Conservation (phyloP, 371 early-diverging fungal genomes). For the Mucor circinelloides region DNA sequence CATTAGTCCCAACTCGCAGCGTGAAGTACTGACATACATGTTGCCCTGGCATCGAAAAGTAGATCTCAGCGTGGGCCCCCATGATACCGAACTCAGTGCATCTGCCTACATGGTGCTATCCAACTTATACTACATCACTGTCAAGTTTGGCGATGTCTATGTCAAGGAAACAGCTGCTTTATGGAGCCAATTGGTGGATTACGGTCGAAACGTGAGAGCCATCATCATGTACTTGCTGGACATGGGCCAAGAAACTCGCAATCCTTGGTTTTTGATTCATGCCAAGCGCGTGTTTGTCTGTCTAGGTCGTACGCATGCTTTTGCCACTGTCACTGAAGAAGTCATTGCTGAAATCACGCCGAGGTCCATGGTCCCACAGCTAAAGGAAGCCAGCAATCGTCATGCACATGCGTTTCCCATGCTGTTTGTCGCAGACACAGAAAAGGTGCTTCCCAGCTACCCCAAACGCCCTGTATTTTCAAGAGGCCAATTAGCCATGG, state of each 20-base stretch:
- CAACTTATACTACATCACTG: conserved; percentile 85
- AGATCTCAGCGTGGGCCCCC: conserved; percentile 56
- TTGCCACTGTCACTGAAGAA: conserved; percentile 62
- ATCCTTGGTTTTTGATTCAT: conserved; percentile 77
- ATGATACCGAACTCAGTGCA: conserved; percentile 53
- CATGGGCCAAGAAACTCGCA: conserved; percentile 74
- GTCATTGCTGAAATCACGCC: conserved; percentile 75
- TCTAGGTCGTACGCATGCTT: conserved; percentile 72
- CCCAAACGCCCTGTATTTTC: conserved; percentile 77
- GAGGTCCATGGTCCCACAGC: conserved; percentile 72
- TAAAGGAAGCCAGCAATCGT: conserved; percentile 52
- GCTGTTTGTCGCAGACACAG: conserved; percentile 69
- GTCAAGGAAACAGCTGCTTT: conserved; percentile 78
- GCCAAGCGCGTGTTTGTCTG: conserved; percentile 84
- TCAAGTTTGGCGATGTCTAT: conserved; percentile 78
- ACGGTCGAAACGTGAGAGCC: conserved; percentile 65
- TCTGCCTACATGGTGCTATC: conserved; percentile 74
- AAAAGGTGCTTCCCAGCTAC: conserved; percentile 65
- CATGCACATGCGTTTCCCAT: conserved; percentile 44
- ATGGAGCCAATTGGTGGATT: conserved; percentile 82
- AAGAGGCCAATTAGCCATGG: conserved; percentile 76
- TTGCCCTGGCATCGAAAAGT: conserved; percentile 89
- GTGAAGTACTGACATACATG: conserved; percentile 75
- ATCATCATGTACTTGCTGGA: conserved; percentile 77
- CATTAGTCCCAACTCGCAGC: conserved; percentile 61